A percentile compares a stretch with the other conserved stretches of the same genome.
Conservation (phyloP, 2,329 filamentous ascomycete genomes). For the Apiospora rasikravindrae region DNA sequence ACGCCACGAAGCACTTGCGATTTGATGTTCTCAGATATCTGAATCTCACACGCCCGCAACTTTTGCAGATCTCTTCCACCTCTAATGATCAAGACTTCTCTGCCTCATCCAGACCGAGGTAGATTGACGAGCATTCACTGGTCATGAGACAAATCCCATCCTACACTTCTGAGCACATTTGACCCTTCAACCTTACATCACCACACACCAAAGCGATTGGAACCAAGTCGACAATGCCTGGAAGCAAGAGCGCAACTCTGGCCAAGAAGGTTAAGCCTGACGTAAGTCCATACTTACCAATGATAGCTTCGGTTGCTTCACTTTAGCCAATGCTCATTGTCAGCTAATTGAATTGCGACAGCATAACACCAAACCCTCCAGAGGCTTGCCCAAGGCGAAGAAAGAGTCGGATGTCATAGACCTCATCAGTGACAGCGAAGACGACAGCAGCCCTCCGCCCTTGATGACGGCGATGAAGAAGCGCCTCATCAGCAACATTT, state of each 20-base stretch:
- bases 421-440: conserved; percentile 3
- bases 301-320: background rate
- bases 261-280: background rate
- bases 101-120: background rate
- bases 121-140: background rate
- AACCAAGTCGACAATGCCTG: background rate
- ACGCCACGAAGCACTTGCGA: too few relatives aligned
- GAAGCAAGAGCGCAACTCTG: background rate
- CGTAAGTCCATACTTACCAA: background rate
- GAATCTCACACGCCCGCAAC: too few relatives aligned
- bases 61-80: background rate
- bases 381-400: background rate
- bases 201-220: background rate
- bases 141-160: background rate
- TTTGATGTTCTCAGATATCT: too few relatives aligned
- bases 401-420: background rate
- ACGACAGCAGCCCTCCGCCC: background rate
- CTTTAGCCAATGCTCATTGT: too few relatives aligned
- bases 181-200: background rate
- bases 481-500: background rate
- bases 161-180: background rate
- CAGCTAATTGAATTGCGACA: background rate
- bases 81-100: background rate
- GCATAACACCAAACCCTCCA: background rate
- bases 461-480: background rate